Evolutionary conservation across 495 filamentous ascomycete genomes (phyloP).

Genomic region (Chaetomium cochliodes): DNA sequence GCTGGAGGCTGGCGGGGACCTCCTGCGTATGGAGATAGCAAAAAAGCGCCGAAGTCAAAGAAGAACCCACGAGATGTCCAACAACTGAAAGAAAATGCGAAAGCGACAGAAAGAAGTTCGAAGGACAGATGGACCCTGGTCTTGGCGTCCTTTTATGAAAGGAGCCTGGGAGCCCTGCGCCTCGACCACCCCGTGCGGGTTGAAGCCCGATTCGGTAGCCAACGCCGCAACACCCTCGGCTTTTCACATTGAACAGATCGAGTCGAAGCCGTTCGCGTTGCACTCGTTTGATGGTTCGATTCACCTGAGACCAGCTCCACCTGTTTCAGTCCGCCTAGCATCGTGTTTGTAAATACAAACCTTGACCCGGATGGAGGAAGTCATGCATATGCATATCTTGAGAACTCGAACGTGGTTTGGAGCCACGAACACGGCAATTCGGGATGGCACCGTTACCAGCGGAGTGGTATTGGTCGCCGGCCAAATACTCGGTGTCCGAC

Average conservation of each 20-base stretch:
- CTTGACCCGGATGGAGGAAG: neutral
- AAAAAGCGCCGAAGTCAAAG: neutral
- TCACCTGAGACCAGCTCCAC: slow-evolving; percentile 5
- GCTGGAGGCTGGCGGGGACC: neutral
- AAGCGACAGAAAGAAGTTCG: neutral
- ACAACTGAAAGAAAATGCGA: neutral
- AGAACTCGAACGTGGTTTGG: too few species aligned
- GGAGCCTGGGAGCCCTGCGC: neutral
- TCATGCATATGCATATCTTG: too few species aligned
- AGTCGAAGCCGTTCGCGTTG: neutral
- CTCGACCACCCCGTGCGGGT: neutral
- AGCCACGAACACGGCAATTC: too few species aligned
- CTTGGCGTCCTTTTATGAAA: slow-evolving; percentile 5
- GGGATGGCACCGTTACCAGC: too few species aligned
- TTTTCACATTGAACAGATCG: neutral
- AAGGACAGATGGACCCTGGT: neutral
- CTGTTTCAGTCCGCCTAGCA: neutral
- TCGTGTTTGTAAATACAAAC: neutral
- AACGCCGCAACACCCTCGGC: neutral
- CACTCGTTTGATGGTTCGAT: neutral
- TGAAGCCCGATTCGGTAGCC: slow-evolving; percentile 6
- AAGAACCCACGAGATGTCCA: neutral
- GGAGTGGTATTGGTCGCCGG: neutral
- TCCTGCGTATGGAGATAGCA: too few species aligned
- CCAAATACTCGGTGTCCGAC: slow-evolving; percentile 7